Evolutionary conservation across 768 basidiomycete genomes (phyloP).

Genomic region (Suillus plorans): DNA sequence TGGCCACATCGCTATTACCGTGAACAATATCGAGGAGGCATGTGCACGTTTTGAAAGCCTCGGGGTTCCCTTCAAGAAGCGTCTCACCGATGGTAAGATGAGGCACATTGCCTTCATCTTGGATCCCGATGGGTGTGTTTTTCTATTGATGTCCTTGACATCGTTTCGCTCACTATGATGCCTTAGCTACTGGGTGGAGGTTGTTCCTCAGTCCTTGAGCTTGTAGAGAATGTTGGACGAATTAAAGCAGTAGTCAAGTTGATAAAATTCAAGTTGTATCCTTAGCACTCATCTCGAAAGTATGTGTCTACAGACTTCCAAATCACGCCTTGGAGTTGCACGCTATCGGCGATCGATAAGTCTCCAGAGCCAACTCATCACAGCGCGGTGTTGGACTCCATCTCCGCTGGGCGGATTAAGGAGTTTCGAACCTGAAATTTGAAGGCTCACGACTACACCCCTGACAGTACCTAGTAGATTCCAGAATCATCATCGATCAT

Average conservation of each 20-base stretch:
- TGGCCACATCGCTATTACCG: constrained; percentile 87
- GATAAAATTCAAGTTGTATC: neutral
- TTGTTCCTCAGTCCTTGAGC: constrained; percentile 39
- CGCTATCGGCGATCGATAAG: neutral
- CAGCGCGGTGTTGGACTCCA: neutral
- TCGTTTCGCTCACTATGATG: constrained; percentile 2
- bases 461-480: neutral
- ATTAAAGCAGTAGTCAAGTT: neutral
- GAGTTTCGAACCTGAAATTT: neutral
- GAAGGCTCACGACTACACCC: neutral
- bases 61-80: constrained; percentile 86
- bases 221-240: constrained; percentile 16
- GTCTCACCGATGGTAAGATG: constrained; percentile 84
- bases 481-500: neutral
- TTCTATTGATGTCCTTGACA: neutral
- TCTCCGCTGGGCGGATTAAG: neutral
- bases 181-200: constrained; percentile 59
- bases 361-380: neutral
- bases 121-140: constrained; percentile 75
- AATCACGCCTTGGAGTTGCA: neutral
- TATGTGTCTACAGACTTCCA: neutral
- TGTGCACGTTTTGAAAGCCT: constrained; percentile 81
- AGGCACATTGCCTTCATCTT: constrained; percentile 79
- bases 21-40: constrained; percentile 79
- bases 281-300: neutral